Percentiles rank a stretch among this genome's conserved stretches.
Conservation (phyloP, 2,329 filamentous ascomycete species). For the Ascochyta koolunga region DNA sequence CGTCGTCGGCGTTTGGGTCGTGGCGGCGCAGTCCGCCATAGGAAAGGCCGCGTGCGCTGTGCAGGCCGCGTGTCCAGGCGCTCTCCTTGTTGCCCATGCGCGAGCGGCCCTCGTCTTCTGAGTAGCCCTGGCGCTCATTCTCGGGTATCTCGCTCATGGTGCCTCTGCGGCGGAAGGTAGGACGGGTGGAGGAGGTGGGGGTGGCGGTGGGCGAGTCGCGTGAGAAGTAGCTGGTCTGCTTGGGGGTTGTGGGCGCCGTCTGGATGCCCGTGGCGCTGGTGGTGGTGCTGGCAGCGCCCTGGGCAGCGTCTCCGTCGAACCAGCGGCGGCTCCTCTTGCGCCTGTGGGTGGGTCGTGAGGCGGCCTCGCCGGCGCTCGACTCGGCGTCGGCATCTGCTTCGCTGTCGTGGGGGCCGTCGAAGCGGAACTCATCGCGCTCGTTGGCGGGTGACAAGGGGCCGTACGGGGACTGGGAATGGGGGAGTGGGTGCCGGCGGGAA, state of each 20-base stretch:
- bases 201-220: conserved; percentile 48
- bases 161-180: conserved; percentile 60
- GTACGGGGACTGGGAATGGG: conserved; percentile 47
- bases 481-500: conserved; percentile 48
- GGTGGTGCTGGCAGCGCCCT: conserved; percentile 21
- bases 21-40: conserved; percentile 49
- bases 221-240: conserved; percentile 59
- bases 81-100: conserved; percentile 52
- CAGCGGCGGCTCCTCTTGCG: conserved; percentile 69
- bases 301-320: conserved; percentile 52
- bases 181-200: conserved; percentile 35
- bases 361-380: conserved; percentile 78
- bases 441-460: conserved; percentile 54
- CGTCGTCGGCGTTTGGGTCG: conserved; percentile 40
- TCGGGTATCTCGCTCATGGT: conserved; percentile 58
- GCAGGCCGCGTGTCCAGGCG: conserved; percentile 54
- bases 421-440: conserved; percentile 54
- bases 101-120: conserved; percentile 58
- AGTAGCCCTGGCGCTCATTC: conserved; percentile 54
- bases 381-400: conserved; percentile 82
- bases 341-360: conserved; percentile 52
- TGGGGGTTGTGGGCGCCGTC: conserved; percentile 72
- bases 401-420: conserved; percentile 66
- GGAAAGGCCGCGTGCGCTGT: conserved; percentile 55
- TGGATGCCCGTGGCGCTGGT: conserved; percentile 50